phyloP scores from a whole-genome alignment of 345 rosid genomes.

The Gossypium australe region DNA sequence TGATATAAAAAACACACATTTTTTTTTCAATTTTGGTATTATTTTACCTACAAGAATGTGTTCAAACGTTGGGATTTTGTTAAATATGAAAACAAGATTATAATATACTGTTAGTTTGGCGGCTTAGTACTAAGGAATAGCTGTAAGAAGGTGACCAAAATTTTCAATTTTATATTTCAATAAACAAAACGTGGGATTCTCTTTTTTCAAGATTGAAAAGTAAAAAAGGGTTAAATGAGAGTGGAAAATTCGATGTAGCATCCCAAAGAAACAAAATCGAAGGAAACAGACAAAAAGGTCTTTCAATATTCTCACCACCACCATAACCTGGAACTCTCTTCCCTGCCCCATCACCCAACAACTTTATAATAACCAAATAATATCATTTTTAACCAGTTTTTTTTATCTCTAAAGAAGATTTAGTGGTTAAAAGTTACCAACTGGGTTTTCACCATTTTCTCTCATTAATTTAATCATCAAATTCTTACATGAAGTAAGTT shows the following conservation, averaged over 20 bases:
- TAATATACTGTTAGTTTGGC: neutral
- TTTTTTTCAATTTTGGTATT: neutral
- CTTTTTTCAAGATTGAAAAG: neutral
- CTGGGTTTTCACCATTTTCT: neutral
- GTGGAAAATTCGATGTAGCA: neutral
- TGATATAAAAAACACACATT: neutral
- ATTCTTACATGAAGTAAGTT: neutral
- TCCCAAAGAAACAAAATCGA: neutral
- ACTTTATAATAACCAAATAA: too few species aligned
- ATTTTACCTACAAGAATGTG: neutral
- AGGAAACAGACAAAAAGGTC: conserved; percentile 7
- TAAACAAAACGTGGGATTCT: neutral
- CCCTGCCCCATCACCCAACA: neutral
- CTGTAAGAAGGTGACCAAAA: neutral
- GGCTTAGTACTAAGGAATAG: neutral
- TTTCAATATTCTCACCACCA: conserved; percentile 3
- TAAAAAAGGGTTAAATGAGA: neutral
- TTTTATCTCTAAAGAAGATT: too few species aligned
- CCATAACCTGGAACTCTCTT: neutral
- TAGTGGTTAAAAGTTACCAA: neutral
- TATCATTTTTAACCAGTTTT: too few species aligned
- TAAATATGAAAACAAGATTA: neutral
- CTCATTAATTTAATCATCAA: neutral
- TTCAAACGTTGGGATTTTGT: neutral
- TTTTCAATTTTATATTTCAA: too few species aligned